These are phyloP conservation scores for Brassica cretica DNA, from an alignment of 345 rosid genomes.

Conservation along the genomic window DNA sequence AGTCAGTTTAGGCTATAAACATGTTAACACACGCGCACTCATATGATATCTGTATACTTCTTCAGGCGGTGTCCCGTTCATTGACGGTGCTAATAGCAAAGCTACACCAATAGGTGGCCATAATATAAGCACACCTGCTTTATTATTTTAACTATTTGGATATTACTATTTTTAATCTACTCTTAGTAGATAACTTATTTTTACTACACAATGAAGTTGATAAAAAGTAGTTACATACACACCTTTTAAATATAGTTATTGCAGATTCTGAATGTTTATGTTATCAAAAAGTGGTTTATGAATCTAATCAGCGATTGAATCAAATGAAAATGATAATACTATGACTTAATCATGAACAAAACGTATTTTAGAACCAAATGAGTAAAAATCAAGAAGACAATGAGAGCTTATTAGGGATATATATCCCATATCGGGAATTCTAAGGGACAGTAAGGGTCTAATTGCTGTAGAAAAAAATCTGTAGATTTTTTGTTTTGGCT, in stretches of 20 bases:
- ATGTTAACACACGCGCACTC: conserved; percentile 6
- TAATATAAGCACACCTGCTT: background rate
- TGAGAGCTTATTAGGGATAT: too few species aligned
- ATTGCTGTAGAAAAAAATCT: too few species aligned
- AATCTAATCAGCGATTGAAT: background rate
- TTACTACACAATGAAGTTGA: background rate
- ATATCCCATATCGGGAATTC: too few species aligned
- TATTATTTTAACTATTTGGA: background rate
- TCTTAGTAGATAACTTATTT: background rate
- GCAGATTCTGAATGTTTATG: background rate
- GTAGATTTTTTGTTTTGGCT: too few species aligned
- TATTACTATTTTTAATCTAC: background rate
- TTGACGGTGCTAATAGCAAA: background rate
- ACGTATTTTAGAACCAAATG: background rate
- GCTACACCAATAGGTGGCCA: background rate
- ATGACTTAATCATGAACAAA: background rate
- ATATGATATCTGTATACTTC: background rate
- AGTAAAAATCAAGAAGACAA: too few species aligned
- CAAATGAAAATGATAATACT: background rate
- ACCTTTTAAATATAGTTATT: background rate
- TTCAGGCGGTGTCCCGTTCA: background rate
- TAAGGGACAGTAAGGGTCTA: too few species aligned
- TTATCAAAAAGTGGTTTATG: background rate
- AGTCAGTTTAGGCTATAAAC: conserved; percentile 16
- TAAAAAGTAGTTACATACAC: background rate